Percentiles rank a stretch among this genome's conserved stretches.
phyloP scores from a whole-genome alignment of 169 alveolate species.

The Plasmodium blacklocki region DNA sequence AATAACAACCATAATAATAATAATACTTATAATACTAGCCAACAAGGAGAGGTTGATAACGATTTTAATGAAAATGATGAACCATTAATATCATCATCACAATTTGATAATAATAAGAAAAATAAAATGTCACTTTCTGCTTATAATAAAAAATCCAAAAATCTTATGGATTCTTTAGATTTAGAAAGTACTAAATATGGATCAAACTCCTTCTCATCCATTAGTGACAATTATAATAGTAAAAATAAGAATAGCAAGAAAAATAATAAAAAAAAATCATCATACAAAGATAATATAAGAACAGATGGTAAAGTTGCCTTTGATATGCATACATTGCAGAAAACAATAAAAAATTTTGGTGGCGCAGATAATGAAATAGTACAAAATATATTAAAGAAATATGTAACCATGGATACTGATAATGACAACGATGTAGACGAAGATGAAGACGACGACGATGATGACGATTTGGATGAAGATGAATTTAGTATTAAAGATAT shows the following conservation, averaged over 20 bases:
- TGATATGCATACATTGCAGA: slow-evolving; percentile 7
- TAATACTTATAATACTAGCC: not conserved
- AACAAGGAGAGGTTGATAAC: not conserved
- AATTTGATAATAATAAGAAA: not conserved
- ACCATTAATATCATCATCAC: slow-evolving; percentile 2
- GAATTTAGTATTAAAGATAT: slow-evolving; percentile 29
- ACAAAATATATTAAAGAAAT: slow-evolving; percentile 3
- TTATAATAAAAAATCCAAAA: too few species aligned
- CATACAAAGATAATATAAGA: not conserved
- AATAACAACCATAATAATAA: not conserved
- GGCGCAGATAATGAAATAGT: not conserved
- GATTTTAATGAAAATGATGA: not conserved
- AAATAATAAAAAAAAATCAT: slow-evolving; percentile 7
- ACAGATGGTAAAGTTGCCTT: slow-evolving; percentile 22
- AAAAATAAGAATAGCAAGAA: not conserved
- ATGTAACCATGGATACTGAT: not conserved
- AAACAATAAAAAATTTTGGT: slow-evolving; percentile 14
- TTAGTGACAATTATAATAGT: not conserved
- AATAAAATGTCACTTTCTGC: too few species aligned
- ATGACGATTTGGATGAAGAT: slow-evolving; percentile 13
- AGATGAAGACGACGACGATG: not conserved
- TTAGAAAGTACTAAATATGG: too few species aligned
- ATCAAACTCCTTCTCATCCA: too few species aligned
- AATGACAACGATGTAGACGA: not conserved
- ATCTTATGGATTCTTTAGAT: too few species aligned